Conservation (phyloP, 1,139 yeast species). For the Kurtzmaniella quercitrusa region DNA sequence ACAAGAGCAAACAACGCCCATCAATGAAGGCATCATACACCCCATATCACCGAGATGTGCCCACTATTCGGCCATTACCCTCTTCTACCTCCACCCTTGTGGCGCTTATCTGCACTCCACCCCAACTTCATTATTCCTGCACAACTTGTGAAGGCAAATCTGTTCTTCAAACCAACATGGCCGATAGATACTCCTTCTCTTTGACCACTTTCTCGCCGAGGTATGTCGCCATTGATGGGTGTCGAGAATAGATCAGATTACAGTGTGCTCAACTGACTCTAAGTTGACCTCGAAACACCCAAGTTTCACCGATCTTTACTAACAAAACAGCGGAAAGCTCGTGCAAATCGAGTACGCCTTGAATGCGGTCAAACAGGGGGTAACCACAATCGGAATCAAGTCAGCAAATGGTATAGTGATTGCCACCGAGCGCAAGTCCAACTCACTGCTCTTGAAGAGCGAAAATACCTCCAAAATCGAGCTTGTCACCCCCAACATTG, state of each 20-base stretch:
- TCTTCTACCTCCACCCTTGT: no score
- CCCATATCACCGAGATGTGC: no score
- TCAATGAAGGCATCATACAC: no score
- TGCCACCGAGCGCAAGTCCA: constrained; percentile 92
- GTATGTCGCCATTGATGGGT: constrained; percentile 42
- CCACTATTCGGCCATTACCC: no score
- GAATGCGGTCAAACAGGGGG: constrained; percentile 97
- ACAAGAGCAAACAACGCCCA: no score
- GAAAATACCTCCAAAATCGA: constrained; percentile 80
- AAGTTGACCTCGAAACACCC: background rate
- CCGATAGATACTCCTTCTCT: constrained; percentile 96
- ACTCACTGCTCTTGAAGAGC: constrained; percentile 70
- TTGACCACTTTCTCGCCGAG: constrained; percentile 94
- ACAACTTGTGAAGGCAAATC: constrained; percentile 1
- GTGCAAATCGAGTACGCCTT: constrained; percentile 98
- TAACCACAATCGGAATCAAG: constrained; percentile 92
- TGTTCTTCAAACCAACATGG: constrained; percentile 47
- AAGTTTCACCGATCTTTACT: constrained; percentile 13
- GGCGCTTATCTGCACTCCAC: no score
- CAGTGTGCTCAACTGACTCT: background rate
- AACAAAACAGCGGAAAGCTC: constrained; percentile 73
- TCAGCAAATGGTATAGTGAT: constrained; percentile 95
- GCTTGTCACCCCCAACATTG: constrained; percentile 88
- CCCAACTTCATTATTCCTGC: background rate
- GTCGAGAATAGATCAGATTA: background rate